A percentile compares a stretch with the other conserved stretches of the same genome.
phyloP scores from a whole-genome alignment of 352 stramenopile genomes.

The Globisporangium rhizosaccharum region DNA sequence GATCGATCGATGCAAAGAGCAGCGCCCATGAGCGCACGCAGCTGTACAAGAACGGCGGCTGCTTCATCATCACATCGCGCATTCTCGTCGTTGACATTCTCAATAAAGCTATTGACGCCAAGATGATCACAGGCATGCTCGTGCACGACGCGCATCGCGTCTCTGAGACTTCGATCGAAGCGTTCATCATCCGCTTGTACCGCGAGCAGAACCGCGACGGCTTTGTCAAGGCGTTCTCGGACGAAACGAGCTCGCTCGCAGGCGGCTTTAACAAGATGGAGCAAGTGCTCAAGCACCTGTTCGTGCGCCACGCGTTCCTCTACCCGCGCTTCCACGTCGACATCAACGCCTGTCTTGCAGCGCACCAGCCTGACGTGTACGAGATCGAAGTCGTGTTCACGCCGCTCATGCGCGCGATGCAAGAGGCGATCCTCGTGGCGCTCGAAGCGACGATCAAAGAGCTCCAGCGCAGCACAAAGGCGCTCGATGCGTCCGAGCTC shows the following conservation, averaged over 20 bases:
- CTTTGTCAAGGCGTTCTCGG: slow-evolving; percentile 97
- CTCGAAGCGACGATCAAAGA: slow-evolving; percentile 93
- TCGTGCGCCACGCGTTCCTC: slow-evolving; percentile 90
- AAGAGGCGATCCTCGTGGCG: slow-evolving; percentile 91
- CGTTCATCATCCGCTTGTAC: slow-evolving; percentile 96
- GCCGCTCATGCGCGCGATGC: slow-evolving; percentile 90
- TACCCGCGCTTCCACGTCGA: slow-evolving; percentile 95
- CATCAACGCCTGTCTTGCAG: slow-evolving; percentile 85
- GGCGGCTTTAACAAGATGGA: slow-evolving; percentile 94
- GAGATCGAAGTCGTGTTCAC: slow-evolving; percentile 93
- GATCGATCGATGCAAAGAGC: slow-evolving; percentile 61
- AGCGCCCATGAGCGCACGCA: slow-evolving; percentile 62
- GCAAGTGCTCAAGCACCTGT: slow-evolving; percentile 92
- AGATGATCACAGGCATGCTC: slow-evolving; percentile 90
- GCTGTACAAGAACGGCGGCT: slow-evolving; percentile 91
- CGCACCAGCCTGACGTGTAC: slow-evolving; percentile 86
- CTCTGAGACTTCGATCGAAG: slow-evolving; percentile 92
- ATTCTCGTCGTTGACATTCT: slow-evolving; percentile 98
- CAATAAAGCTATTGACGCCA: slow-evolving; percentile 65
- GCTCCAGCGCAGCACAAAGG: slow-evolving; percentile 86
- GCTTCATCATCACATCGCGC: slow-evolving; percentile 93
- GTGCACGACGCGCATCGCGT: slow-evolving; percentile 93
- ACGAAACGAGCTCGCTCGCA: slow-evolving; percentile 88
- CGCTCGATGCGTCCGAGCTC: slow-evolving; percentile 74
- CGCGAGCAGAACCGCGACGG: slow-evolving; percentile 82